These are phyloP conservation scores for Daldinia vernicosa DNA, from an alignment of 495 filamentous ascomycete genomes.

Conservation along the genomic window DNA sequence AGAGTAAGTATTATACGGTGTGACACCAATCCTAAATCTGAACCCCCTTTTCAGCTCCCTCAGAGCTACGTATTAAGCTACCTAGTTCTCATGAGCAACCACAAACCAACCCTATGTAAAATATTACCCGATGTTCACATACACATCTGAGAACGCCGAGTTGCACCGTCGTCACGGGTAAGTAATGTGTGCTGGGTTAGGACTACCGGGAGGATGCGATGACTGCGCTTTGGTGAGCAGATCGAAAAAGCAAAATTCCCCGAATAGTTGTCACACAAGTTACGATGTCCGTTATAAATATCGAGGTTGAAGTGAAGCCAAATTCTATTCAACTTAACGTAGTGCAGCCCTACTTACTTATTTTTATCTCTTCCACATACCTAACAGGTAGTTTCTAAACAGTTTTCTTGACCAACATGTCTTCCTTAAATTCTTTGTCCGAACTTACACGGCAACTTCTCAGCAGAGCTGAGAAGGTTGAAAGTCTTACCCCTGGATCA, in stretches of 20 bases:
- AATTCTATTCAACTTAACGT: not conserved
- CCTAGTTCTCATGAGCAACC: not conserved
- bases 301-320: not conserved
- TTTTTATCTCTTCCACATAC: not conserved
- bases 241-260: not conserved
- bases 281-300: not conserved
- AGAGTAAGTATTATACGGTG: not conserved
- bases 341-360: not conserved
- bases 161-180: not conserved
- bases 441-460: not conserved
- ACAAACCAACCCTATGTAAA: not conserved
- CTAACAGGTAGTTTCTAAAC: not conserved
- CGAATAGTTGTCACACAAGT: not conserved
- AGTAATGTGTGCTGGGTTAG: not conserved
- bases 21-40: not conserved
- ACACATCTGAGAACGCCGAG: not conserved
- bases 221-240: not conserved
- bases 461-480: not conserved
- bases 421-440: not conserved
- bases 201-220: not conserved
- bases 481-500: not conserved
- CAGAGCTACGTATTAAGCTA: not conserved
- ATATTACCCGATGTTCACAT: not conserved
- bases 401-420: not conserved
- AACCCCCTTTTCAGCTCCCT: not conserved